Conservation (phyloP, 164 flowering plant genomes). For the Cinnamomum chago region DNA sequence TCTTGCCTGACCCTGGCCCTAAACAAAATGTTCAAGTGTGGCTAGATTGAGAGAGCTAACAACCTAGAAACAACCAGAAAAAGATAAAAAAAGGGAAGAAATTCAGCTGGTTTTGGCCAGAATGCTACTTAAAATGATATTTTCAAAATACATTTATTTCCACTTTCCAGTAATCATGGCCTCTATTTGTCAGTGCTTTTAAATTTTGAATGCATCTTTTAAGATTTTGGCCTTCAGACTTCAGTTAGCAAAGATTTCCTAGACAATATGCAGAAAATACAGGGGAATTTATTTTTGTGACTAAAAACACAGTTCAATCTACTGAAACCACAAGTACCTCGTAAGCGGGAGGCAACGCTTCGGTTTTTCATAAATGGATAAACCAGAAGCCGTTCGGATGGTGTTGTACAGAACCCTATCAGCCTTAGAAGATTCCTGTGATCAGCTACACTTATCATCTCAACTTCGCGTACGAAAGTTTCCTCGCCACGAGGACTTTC, state of each 20-base stretch:
- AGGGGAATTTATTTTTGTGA: neutral
- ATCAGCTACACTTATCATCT: constrained; percentile 96
- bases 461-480: constrained; percentile 92
- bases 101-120: too few species aligned
- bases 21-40: too few species aligned
- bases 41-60: too few species aligned
- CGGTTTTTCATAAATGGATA: constrained; percentile 92
- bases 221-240: neutral
- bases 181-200: neutral
- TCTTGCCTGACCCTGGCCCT: too few species aligned
- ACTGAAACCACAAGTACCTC: constrained; percentile 47
- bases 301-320: neutral
- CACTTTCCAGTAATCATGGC: neutral
- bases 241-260: neutral
- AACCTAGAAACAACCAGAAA: too few species aligned
- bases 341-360: constrained; percentile 78
- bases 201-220: neutral
- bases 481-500: constrained; percentile 91
- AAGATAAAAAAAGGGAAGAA: too few species aligned
- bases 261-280: neutral
- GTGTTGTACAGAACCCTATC: constrained; percentile 90
- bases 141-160: too few species aligned
- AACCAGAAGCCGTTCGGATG: constrained; percentile 84
- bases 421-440: constrained; percentile 76
- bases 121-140: too few species aligned